Conservation (phyloP, 768 basidiomycete genomes). For the Lanmaoa pseudosensibilis region DNA sequence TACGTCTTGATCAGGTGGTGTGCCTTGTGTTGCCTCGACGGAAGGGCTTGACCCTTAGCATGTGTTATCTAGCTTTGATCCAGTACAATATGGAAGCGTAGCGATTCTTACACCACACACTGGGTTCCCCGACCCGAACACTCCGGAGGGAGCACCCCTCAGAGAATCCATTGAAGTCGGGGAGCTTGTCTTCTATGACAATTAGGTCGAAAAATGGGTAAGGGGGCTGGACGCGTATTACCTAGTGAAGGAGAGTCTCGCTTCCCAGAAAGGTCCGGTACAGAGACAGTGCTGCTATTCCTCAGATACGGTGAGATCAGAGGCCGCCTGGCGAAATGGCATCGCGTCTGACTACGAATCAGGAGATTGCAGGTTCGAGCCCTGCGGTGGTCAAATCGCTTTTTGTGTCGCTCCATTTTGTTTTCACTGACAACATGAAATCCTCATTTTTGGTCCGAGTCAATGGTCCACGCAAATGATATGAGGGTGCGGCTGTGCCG, state of each 20-base stretch:
- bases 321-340: slow-evolving; percentile 91
- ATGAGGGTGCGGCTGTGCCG: no score
- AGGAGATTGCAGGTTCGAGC: slow-evolving; percentile 94
- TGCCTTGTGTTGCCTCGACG: not conserved
- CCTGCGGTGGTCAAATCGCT: slow-evolving; percentile 71
- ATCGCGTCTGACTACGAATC: slow-evolving; percentile 95
- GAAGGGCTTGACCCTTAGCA: not conserved
- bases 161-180: not conserved
- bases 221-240: not conserved
- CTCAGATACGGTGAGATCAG: no score
- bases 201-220: not conserved
- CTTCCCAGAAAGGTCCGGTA: no score
- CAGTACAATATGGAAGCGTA: not conserved
- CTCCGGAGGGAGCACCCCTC: not conserved
- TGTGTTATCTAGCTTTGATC: not conserved
- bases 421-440: not conserved
- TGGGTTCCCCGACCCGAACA: not conserved
- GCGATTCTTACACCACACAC: not conserved
- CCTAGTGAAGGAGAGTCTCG: not conserved
- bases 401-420: not conserved
- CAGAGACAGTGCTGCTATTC: not conserved
- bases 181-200: not conserved
- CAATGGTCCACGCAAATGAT: not conserved
- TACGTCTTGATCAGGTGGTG: not conserved
- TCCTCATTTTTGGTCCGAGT: not conserved